Evolutionary conservation across 768 basidiomycete species (phyloP), one percentile per base, ranked within the genome.

Genomic region (Sistotremastrum niveocremeum): DNA sequence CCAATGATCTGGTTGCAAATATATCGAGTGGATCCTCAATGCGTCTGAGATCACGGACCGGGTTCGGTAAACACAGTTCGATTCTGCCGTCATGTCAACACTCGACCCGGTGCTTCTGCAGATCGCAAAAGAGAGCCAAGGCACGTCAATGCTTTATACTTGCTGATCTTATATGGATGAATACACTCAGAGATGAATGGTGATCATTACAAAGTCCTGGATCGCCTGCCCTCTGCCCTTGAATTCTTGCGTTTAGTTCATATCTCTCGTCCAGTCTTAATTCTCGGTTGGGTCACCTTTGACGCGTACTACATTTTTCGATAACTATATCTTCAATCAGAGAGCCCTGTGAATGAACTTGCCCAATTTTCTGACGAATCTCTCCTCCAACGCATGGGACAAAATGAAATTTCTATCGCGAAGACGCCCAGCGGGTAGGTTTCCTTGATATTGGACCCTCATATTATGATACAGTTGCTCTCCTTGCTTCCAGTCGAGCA

Each of bases 371-470:
- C 74, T 7, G 65, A 80, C 56, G 65, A 73, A 41, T 81, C 82
- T 56, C 71, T 91, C 8, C 56, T 62, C 8, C 52, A 66, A n/a
- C 59, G 57, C 42, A 77, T 85, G 72, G 76, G 70, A 3, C 61
- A 73, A 4, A 60, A 60, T 30, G 45, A 51, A 33, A 71, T 91
- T 36, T 81, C 83, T 5, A 76, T 93, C 32, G 84, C 88, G 2
- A 70, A 83, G 37, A 91, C 89, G 4, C 85, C 88, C 0, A 76
- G 88, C 50, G 89, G 88, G 89, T 88, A 51, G 51, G 72, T 49
- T 9, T 36, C 20, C 5, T 12, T 10, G 48, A 39, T 11, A 38
- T 45, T 29, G 34, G 46, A 30, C 8, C 34, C 41, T 7, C 30
- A 39, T 46, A 37, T 31, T 34, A 6, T 34, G 47, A 34, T 34